Evolutionary conservation across 2,329 filamentous ascomycete genomes (phyloP), one percentile per base, ranked within the genome.

Genomic region (Ophiostoma novo-ulmi): DNA sequence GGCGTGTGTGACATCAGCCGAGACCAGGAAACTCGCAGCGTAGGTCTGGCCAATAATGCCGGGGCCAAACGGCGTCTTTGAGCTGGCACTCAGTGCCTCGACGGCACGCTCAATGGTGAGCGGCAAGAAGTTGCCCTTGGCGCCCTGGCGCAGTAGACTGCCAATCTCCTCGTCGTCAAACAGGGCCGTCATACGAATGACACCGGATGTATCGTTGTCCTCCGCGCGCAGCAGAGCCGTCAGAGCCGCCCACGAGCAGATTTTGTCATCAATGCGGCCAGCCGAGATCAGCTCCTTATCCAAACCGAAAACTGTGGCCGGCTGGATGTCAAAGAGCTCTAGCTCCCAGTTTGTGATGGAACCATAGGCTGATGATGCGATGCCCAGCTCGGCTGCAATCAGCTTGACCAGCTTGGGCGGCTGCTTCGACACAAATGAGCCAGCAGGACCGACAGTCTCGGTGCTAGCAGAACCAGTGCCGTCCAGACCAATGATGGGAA

Each of bases 81-180:
- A 75, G 31, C 82, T 78, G 0, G 85, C 81, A 73, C 90, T 87
- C 69, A 88, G 80, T 3, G 83, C 84, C 78, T 96, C 93, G 70
- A 93, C 87, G 70, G 93, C 88, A 73, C 94, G 91, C 81, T 96
- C 92, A 71, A 98, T 86, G 35, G 90, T 87, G 52, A 86, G 85
- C 58, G 92, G 91, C 71, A 98, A 85, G 82, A 97, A 96, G 82
- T 97, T 98, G 70, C 92, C 89, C 69, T 87, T 86, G 6, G 95
- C 95, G 72, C 95, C 95, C 81, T 98, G 94, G 70, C 94, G 91
- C 68, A 97, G 87, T 10, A 93, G 84, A 36, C 91, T 96, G 72
- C 95, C 95, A 73, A 99, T 97, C 80, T 99, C 95, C 80, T 99
- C 95, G 76, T 97, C 91, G 78, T 98, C 95, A 77, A 98, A 98